Percentiles rank a stretch among this genome's conserved stretches.
Conservation (phyloP, 1,284 basidiomycete genomes). For the Ustilago nuda region DNA sequence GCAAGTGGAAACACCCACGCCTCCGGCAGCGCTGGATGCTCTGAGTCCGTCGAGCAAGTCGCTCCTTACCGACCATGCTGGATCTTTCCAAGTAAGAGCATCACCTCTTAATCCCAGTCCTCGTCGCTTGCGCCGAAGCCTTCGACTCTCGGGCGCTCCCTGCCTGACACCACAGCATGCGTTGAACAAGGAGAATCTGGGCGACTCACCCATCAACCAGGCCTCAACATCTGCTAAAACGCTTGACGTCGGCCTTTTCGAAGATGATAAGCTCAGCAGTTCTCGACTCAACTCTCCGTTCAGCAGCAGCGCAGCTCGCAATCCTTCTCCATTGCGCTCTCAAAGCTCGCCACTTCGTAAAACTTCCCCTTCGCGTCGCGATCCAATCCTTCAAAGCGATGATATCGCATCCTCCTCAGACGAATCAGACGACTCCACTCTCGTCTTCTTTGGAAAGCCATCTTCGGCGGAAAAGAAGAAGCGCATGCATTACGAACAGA, state of each 20-base stretch:
- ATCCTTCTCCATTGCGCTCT: slow-evolving; percentile 20
- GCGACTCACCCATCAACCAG: background rate
- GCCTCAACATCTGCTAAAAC: slow-evolving; percentile 37
- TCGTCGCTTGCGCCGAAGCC: slow-evolving; percentile 30
- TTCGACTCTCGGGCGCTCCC: slow-evolving; percentile 30
- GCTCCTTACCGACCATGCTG: background rate
- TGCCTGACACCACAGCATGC: slow-evolving; percentile 13
- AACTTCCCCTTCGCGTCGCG: slow-evolving; percentile 22
- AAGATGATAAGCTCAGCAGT: slow-evolving; percentile 14
- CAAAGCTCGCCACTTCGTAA: slow-evolving; percentile 23
- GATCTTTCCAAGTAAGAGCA: slow-evolving; percentile 6
- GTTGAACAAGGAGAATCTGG: slow-evolving; percentile 31
- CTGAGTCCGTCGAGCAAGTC: slow-evolving; percentile 4
- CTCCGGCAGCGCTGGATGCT: background rate
- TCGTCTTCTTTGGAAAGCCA: slow-evolving; percentile 54
- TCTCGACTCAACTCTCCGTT: slow-evolving; percentile 10
- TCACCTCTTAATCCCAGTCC: slow-evolving; percentile 15
- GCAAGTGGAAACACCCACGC: slow-evolving; percentile 20
- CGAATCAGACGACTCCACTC: slow-evolving; percentile 40
- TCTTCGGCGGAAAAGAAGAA: slow-evolving; percentile 50
- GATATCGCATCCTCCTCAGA: slow-evolving; percentile 32
- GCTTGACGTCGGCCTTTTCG: slow-evolving; percentile 17
- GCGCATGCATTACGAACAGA: slow-evolving; percentile 49
- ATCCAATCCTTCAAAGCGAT: slow-evolving; percentile 8
- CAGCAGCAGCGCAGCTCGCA: slow-evolving; percentile 10